Base-by-base conservation (phyloP, 768 basidiomycete species). In the Boletus rubroflammeus region DNA sequence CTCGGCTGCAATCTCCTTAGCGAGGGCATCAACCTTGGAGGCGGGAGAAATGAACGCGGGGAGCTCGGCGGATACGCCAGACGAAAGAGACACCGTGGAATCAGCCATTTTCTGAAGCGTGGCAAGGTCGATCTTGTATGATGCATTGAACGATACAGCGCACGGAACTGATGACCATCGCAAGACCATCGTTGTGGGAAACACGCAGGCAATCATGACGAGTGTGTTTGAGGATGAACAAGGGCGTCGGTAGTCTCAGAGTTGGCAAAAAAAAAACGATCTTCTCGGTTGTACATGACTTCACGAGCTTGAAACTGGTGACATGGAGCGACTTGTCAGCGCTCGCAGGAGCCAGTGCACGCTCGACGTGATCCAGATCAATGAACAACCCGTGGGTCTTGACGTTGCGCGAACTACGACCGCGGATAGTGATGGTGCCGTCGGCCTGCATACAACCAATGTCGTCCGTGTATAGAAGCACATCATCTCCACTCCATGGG, bases 1-100 rank as follows among this genome's bases (percentile, higher is more conserved):
- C 57, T 73, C 66, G 34, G 68, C 60, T n/a, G 70, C 65, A 25
- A 75, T 73, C 45, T 63, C 63, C 60, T 66, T 62, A 10, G 73
- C 68, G 26, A 74, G 50, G 10, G 62, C 55, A 3, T 65, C 56
- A 6, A 59, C 21, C 44, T 53, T 43, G 43, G 59, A 63, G 3
- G 51, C 39, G 3, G 59, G 26, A 39, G 50, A 59, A 26, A 6
- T n/a, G 23, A 41, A 26, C 1, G 28, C 25, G 3, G 54, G 45
- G 7, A 55, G 51, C 17, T 57, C 59, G 11, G 62, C 60, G n/a
- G 47, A 59, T 25, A 60, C 52, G 19, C 58, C 62, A 39, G 60
- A 59, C 15, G 58, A 43, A 32, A 57, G 59, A 23, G 53, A 11
- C 25, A 58, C 59, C 3, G 25, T 19, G 2, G 56, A 57, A 36